Percentiles rank a stretch among this genome's conserved stretches.
Conservation (phyloP, 2,329 filamentous ascomycete species). For the Calonectria hawksworthii region DNA sequence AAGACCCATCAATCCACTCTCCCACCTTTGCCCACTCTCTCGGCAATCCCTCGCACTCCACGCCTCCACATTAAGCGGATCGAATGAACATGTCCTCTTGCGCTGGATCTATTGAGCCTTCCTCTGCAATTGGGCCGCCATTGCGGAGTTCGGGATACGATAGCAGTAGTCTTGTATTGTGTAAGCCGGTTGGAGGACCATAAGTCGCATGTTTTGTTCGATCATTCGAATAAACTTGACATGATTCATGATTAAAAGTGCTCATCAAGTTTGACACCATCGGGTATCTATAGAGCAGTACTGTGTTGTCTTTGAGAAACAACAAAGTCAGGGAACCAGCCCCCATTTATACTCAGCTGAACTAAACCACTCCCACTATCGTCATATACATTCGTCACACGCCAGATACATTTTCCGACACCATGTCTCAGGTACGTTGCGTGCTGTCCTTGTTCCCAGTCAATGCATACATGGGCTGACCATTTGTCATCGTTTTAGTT, state of each 20-base stretch:
- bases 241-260: neutral
- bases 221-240: neutral
- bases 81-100: neutral
- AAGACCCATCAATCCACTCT: neutral
- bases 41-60: neutral
- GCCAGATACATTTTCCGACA: neutral
- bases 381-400: neutral
- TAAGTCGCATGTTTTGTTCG: slow-evolving; percentile 2
- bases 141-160: slow-evolving; percentile 6
- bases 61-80: slow-evolving; percentile 13
- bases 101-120: neutral
- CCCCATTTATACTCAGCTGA: neutral
- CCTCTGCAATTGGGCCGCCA: neutral
- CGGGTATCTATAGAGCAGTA: neutral
- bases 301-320: neutral
- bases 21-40: slow-evolving; percentile 21
- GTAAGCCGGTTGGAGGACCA: neutral
- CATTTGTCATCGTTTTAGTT: slow-evolving; percentile 51
- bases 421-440: slow-evolving; percentile 11
- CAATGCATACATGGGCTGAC: neutral
- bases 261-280: neutral
- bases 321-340: neutral
- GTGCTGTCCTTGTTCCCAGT: neutral
- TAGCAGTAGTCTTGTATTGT: neutral
- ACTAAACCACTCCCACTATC: neutral